Evolutionary conservation across 352 stramenopile genomes (phyloP), one percentile per base, ranked within the genome.

Genomic region (Stramenopiles sp.): DNA sequence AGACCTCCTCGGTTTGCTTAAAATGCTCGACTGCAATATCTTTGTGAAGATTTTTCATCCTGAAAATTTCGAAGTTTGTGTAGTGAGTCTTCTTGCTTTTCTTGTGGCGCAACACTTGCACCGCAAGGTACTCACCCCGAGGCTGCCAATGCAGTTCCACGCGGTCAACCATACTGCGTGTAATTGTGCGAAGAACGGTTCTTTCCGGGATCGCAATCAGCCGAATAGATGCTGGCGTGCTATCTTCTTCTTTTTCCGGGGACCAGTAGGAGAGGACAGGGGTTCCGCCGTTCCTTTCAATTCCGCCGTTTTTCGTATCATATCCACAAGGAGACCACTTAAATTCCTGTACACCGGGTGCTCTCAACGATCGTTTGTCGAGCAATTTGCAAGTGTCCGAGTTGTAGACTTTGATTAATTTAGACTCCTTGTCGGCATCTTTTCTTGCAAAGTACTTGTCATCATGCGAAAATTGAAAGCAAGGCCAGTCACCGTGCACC

Each of bases 31-130:
- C n/a, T n/a, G n/a, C n/a, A n/a, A n/a, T n/a, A n/a, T n/a, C n/a
- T n/a, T n/a, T n/a, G n/a, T n/a, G n/a, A n/a, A n/a, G n/a, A 78
- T 98, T 92, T 53, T 88, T 89, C 49, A 98, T 83, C 74, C 93
- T 86, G 84, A 98, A 98, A 49, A 99, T 83, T 82, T 98, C 94
- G 80, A 99, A 95, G 80, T 98, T 97, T 74, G 96, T 98, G 85
- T 96, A 98, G 68, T 96, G 84, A 37, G 93, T 98, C 86, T 98
- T 98, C 84, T 97, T 97, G 1, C 84, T 89, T 84, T 91, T 92
- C 78, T 85, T 90, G 82, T 91, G 85, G 37, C 86, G 85, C 68
- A 85, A 91, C 30, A 92, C 88, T 79, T 91, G 90, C 33, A 91
- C 89, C 74, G 87, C 92, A 49, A 96, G 74, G 82, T 91, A 96